A percentile compares a stretch with the other conserved stretches of the same genome.
Conservation (phyloP, 495 filamentous ascomycete species). For the Penicilliopsis zonata region DNA sequence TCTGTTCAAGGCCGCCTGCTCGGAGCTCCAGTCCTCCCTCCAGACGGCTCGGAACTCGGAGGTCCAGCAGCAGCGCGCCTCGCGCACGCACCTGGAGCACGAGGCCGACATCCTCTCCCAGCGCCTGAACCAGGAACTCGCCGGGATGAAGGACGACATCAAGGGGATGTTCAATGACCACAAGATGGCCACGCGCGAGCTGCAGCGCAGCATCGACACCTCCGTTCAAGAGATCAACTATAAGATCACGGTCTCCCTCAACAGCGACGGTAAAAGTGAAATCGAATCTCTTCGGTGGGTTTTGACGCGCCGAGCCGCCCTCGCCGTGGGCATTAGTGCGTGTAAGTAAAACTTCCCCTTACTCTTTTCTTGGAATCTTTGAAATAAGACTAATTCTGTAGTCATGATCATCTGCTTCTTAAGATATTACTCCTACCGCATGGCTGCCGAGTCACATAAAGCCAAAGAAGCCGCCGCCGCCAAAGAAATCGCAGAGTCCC, state of each 20-base stretch:
- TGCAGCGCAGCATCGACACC: slow-evolving; percentile 70
- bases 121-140: slow-evolving; percentile 65
- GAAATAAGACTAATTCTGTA: slow-evolving; percentile 13
- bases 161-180: slow-evolving; percentile 95
- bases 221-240: slow-evolving; percentile 89
- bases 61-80: slow-evolving; percentile 60
- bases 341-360: slow-evolving; percentile 13
- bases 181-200: slow-evolving; percentile 78
- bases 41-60: slow-evolving; percentile 37
- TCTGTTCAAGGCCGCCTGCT: slow-evolving; percentile 87
- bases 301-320: slow-evolving; percentile 70
- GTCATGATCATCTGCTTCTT: slow-evolving; percentile 38
- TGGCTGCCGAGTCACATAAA: slow-evolving; percentile 15
- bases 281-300: slow-evolving; percentile 89
- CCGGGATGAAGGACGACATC: slow-evolving; percentile 74
- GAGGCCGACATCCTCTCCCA: slow-evolving; percentile 89
- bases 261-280: slow-evolving; percentile 77
- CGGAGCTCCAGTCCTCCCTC: slow-evolving; percentile 77
- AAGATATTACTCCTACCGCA: slow-evolving; percentile 29
- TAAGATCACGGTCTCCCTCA: slow-evolving; percentile 78
- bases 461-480: slow-evolving; percentile 16
- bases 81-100: slow-evolving; percentile 75
- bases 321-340: slow-evolving; percentile 51
- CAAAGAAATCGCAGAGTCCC: slow-evolving; percentile 17
- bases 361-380: neutral